phyloP scores from a whole-genome alignment of 257 asterid genomes.

The Capsicum rhomboideum region DNA sequence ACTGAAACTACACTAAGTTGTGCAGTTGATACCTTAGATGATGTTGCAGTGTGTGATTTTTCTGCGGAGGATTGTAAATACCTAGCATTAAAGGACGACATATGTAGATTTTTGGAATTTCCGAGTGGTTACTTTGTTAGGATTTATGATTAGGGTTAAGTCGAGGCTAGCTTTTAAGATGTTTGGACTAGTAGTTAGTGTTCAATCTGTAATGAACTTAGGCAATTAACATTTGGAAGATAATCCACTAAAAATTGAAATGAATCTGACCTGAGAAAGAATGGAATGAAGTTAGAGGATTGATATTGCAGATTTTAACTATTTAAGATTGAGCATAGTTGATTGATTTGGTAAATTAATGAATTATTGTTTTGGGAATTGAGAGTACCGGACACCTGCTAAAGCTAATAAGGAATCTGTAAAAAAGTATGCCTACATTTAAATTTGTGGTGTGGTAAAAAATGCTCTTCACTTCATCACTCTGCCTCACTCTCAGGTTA shows the following conservation, averaged over 20 bases:
- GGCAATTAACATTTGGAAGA: not conserved
- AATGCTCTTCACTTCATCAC: not conserved
- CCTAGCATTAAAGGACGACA: no score
- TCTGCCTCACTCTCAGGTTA: not conserved
- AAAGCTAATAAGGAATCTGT: not conserved
- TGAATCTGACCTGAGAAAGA: not conserved
- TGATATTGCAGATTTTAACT: not conserved
- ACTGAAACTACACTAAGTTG: not conserved
- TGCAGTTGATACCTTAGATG: not conserved
- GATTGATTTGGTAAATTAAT: not conserved
- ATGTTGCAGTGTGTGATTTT: not conserved
- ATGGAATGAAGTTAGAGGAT: not conserved
- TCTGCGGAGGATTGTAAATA: no score
- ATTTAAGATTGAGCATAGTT: not conserved
- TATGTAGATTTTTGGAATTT: not conserved
- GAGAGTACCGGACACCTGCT: not conserved
- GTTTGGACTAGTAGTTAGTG: not conserved
- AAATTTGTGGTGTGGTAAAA: not conserved
- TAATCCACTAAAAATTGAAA: not conserved
- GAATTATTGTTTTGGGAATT: not conserved
- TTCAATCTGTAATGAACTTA: not conserved
- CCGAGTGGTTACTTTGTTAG: not conserved
- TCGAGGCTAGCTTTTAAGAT: not conserved
- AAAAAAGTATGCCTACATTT: no score
- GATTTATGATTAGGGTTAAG: not conserved